Evolutionary conservation across 805 yeast genomes (phyloP).

Genomic region (Saturnispora gosingensis): DNA sequence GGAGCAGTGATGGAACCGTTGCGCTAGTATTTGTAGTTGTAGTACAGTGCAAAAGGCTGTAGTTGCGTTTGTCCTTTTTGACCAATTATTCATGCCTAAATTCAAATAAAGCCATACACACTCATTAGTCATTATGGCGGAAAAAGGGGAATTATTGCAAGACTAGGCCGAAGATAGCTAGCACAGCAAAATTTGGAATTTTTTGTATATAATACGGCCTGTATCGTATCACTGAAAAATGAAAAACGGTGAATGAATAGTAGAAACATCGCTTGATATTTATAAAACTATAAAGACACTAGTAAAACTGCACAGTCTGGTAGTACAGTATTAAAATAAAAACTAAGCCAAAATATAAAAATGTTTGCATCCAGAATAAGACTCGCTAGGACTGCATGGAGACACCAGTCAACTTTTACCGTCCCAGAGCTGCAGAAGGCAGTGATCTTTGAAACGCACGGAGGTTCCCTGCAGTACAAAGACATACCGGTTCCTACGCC

Average conservation of each 20-base stretch:
- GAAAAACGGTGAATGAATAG: not conserved
- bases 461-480: constrained; percentile 55
- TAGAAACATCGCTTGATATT: not conserved
- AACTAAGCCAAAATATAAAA: not conserved
- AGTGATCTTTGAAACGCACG: constrained; percentile 56
- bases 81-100: not conserved
- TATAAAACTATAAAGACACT: not conserved
- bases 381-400: constrained; percentile 15
- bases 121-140: not conserved
- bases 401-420: constrained; percentile 21
- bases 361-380: constrained; percentile 18
- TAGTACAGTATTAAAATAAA: no score
- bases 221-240: not conserved
- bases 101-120: not conserved
- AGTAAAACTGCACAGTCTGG: not conserved
- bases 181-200: not conserved
- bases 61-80: not conserved
- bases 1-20: no score
- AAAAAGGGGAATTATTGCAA: not conserved
- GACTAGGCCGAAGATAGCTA: not conserved
- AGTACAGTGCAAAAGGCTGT: not conserved
- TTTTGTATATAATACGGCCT: not conserved
- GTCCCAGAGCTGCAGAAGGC: constrained; percentile 64
- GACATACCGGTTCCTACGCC: constrained; percentile 68
- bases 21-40: not conserved